Evolutionary conservation across 805 yeast species (phyloP), one percentile per base, ranked within the genome.

Genomic region (Torulaspora gathmanii): DNA sequence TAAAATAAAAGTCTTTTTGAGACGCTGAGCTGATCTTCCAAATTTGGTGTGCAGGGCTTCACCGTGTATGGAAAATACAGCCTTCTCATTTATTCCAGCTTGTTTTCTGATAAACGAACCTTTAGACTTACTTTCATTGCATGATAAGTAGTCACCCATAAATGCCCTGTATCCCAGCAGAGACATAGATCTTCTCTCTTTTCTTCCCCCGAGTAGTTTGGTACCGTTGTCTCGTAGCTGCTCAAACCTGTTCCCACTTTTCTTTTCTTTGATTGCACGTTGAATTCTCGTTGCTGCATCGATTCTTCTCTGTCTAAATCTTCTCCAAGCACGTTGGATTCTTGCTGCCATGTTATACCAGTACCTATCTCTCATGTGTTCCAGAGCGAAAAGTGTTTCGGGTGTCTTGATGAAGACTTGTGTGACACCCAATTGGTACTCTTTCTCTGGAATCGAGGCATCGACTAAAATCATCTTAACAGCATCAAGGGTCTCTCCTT

Each of bases 301-400:
- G 45, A 82, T 84, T 69, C 90, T 82, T 60, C 86, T 76, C 65
- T 80, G 82, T 50, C 82, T 70, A 61, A 83, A 86, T 57, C 86
- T 74, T 71, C 99, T 78, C 86, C 97, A 89, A 3, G 99, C 98
- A 54, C 97, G 79, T 72, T 93, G 99, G 56, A 93, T 91, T 57
- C 95, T 80, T 3, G 95, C 90, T 4, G 99, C 99, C 95, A 93
- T 93, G 56, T 86, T 87, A 60, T 88, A 91, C 98, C 99, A 93
- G 64, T 89, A 93, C 70, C 82, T 85, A 59, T 93, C 99, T 65
- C 98, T 79, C 91, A 91, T 81, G 57, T 87, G 91, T 68, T 93
- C 99, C 46, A 93, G 71, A 0, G 96, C 96, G 64, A 93, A 93
- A 58, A 93, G 72, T 0, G 98, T 91, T 64, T 93, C 99, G 8